Percentiles rank a stretch among this genome's conserved stretches.
Conservation (phyloP, 768 basidiomycete genomes). For the Termitomyces eurrhizus region DNA sequence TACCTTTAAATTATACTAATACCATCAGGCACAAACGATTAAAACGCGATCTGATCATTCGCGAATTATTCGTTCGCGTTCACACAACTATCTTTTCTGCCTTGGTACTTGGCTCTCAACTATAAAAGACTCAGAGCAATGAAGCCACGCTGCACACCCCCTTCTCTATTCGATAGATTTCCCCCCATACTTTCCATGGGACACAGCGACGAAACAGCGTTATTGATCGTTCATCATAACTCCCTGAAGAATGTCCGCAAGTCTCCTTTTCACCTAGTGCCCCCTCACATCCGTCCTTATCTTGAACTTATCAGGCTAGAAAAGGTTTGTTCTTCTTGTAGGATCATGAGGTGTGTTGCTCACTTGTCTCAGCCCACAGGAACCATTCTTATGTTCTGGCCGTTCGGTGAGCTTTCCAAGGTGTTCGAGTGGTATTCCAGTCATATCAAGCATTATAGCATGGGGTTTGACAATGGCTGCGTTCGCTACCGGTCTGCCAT, state of each 20-base stretch:
- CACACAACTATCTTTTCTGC: not conserved
- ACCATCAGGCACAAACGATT: constrained; percentile 12
- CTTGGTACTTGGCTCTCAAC: not conserved
- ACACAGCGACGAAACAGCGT: constrained; percentile 18
- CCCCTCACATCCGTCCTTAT: constrained; percentile 32
- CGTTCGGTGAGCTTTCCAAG: constrained; percentile 34
- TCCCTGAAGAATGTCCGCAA: constrained; percentile 16
- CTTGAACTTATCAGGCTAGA: constrained; percentile 48
- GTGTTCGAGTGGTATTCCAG: no score
- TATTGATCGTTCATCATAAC: constrained; percentile 21
- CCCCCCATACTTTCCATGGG: constrained; percentile 15
- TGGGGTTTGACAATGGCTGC: constrained; percentile 54
- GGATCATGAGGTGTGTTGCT: not conserved
- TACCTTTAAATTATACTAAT: not conserved
- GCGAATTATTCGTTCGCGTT: not conserved
- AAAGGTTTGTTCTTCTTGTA: constrained; percentile 30
- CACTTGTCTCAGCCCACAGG: constrained; percentile 38
- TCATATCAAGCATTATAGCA: constrained; percentile 21
- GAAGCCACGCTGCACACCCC: not conserved
- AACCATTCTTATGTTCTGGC: constrained; percentile 51
- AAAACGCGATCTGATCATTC: constrained; percentile 7
- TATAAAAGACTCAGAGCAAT: constrained; percentile 14
- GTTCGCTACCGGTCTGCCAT: constrained; percentile 28
- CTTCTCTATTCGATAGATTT: not conserved
- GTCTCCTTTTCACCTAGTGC: constrained; percentile 30